These are phyloP conservation scores for Kentomonas sorsogonicus DNA, from an alignment of 208 protist species.

Conservation along the genomic window DNA sequence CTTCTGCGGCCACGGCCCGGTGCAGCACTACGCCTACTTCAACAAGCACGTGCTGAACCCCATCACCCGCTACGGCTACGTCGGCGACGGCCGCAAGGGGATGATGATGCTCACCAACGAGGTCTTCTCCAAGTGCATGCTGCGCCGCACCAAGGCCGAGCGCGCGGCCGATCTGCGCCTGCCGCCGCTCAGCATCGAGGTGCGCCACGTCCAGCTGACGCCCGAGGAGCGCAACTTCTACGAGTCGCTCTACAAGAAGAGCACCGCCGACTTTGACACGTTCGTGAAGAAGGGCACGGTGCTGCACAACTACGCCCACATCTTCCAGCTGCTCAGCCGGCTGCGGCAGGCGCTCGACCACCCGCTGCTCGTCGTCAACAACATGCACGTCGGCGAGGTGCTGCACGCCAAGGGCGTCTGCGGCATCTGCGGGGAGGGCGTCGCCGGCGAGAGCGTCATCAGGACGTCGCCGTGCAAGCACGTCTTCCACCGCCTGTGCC, in stretches of 20 bases:
- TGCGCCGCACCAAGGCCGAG: slow-evolving; percentile 89
- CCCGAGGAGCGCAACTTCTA: slow-evolving; percentile 89
- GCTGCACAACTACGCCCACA: slow-evolving; percentile 93
- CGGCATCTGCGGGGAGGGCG: slow-evolving; percentile 73
- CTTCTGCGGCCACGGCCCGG: slow-evolving; percentile 89
- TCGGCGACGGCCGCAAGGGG: slow-evolving; percentile 78
- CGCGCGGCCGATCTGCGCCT: slow-evolving; percentile 78
- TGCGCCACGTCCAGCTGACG: slow-evolving; percentile 54
- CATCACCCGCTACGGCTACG: slow-evolving; percentile 92
- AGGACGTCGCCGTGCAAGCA: slow-evolving; percentile 75
- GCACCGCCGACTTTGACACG: slow-evolving; percentile 83
- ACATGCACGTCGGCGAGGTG: slow-evolving; percentile 59
- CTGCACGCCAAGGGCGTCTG: slow-evolving; percentile 70
- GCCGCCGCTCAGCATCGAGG: slow-evolving; percentile 53
- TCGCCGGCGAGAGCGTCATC: slow-evolving; percentile 44
- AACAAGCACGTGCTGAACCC: slow-evolving; percentile 93
- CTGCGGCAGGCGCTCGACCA: slow-evolving; percentile 91
- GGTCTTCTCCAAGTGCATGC: slow-evolving; percentile 83
- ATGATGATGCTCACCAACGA: slow-evolving; percentile 88
- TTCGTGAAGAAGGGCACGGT: slow-evolving; percentile 89
- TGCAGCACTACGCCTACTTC: slow-evolving; percentile 92
- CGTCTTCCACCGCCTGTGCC: slow-evolving; percentile 79
- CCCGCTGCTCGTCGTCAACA: slow-evolving; percentile 75
- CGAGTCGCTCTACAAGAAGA: slow-evolving; percentile 90
- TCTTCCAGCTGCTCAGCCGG: slow-evolving; percentile 91